phyloP scores from a whole-genome alignment of 192 early-diverging fungal genomes.

The Podila epigama region DNA sequence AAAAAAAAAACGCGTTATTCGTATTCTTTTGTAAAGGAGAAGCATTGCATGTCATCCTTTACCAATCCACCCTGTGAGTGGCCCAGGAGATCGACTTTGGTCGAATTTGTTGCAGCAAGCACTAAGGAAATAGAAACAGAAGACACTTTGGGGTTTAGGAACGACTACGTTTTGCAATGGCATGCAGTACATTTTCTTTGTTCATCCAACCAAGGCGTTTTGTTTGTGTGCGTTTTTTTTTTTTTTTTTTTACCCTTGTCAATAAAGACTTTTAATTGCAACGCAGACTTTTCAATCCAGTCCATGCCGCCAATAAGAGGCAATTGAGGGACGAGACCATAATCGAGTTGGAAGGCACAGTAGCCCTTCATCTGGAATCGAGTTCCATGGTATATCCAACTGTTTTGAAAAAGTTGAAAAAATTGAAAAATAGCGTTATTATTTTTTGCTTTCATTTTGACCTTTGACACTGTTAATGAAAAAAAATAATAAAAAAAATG shows the following conservation, averaged over 20 bases:
- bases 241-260: not conserved
- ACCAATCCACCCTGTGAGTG: not conserved
- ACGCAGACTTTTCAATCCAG: constrained; percentile 4
- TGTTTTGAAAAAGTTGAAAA: not conserved
- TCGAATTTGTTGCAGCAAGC: no score
- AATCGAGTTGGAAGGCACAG: constrained; percentile 5
- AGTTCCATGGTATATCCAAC: constrained; percentile 6
- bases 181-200: not conserved
- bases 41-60: not conserved
- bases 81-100: no score
- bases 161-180: not conserved
- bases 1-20: no score
- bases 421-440: not conserved
- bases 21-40: not conserved
- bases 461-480: no score
- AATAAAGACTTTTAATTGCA: not conserved
- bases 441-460: no score
- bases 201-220: not conserved
- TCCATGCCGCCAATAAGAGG: not conserved
- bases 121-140: no score
- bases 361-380: not conserved
- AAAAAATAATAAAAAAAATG: not conserved
- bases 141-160: not conserved
- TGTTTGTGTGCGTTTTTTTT: not conserved
- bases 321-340: not conserved